Conservation (phyloP, 177 flowering plant genomes). For the Tripterygium wilfordii region DNA sequence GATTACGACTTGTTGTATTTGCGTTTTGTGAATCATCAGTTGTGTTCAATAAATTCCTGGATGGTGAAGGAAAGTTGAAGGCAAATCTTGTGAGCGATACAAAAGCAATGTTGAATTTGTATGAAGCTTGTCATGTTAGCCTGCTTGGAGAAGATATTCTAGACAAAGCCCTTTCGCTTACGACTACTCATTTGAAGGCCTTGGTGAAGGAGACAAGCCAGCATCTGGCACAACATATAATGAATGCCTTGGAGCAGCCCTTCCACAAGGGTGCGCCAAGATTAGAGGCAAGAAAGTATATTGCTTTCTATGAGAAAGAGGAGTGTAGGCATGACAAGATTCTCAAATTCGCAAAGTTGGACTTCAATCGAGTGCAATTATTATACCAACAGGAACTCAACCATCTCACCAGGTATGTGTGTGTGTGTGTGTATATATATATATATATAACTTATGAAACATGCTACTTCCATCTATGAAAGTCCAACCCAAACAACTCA, state of each 20-base stretch:
- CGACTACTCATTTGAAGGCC: too few relatives aligned
- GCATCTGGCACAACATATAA: not conserved
- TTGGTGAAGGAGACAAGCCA: too few relatives aligned
- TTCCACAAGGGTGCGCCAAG: not conserved
- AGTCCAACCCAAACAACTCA: too few relatives aligned
- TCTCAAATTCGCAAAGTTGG: not conserved
- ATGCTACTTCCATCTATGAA: too few relatives aligned
- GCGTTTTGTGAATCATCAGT: not conserved
- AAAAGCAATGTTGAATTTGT: not conserved
- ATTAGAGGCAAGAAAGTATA: not conserved
- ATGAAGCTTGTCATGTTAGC: not conserved
- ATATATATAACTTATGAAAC: too few relatives aligned
- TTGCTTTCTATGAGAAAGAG: not conserved
- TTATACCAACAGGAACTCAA: not conserved
- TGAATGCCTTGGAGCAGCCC: not conserved
- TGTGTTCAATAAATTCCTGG: too few relatives aligned
- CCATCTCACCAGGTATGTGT: not conserved
- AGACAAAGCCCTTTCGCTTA: too few relatives aligned
- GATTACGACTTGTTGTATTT: too few relatives aligned
- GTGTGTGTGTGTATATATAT: too few relatives aligned
- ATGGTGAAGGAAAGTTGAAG: not conserved
- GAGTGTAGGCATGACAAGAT: not conserved
- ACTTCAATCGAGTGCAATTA: not conserved
- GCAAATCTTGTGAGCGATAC: not conserved
- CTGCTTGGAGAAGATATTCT: too few relatives aligned